Conservation (phyloP, 2,329 filamentous ascomycete species). For the Talaromyces pinophilus region DNA sequence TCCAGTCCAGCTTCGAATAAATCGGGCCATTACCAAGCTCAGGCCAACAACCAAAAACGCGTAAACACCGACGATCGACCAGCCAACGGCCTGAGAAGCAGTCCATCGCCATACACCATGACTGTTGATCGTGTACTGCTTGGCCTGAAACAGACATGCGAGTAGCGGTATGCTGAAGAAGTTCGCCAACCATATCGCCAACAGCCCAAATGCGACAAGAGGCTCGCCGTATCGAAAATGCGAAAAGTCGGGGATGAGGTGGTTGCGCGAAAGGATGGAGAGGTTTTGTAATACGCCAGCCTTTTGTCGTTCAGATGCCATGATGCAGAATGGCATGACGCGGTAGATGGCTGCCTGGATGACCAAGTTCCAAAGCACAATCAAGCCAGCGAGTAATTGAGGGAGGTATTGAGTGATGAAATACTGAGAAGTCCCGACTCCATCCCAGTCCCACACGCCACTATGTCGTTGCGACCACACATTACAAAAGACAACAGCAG, state of each 20-base stretch:
- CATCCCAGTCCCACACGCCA: constrained; percentile 68
- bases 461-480: constrained; percentile 63
- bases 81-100: constrained; percentile 73
- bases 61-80: constrained; percentile 76
- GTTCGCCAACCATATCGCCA: constrained; percentile 74
- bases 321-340: constrained; percentile 73
- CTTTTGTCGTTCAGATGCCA: constrained; percentile 65
- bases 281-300: constrained; percentile 66
- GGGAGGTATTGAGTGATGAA: constrained; percentile 87
- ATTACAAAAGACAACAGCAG: constrained; percentile 70
- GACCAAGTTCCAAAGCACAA: constrained; percentile 76
- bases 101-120: constrained; percentile 74
- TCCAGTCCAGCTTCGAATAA: constrained; percentile 67
- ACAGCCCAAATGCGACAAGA: constrained; percentile 64
- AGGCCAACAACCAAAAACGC: constrained; percentile 63
- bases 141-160: constrained; percentile 71
- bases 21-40: constrained; percentile 63
- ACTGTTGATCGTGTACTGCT: constrained; percentile 60
- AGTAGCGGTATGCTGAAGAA: constrained; percentile 76
- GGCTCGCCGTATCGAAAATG: constrained; percentile 69
- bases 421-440: constrained; percentile 71
- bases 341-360: constrained; percentile 74
- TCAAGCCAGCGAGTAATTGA: constrained; percentile 68
- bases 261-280: constrained; percentile 60
- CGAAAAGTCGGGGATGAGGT: constrained; percentile 67